Base-by-base conservation (phyloP, 169 alveolate genomes). In the Sarcocystis neurona region DNA sequence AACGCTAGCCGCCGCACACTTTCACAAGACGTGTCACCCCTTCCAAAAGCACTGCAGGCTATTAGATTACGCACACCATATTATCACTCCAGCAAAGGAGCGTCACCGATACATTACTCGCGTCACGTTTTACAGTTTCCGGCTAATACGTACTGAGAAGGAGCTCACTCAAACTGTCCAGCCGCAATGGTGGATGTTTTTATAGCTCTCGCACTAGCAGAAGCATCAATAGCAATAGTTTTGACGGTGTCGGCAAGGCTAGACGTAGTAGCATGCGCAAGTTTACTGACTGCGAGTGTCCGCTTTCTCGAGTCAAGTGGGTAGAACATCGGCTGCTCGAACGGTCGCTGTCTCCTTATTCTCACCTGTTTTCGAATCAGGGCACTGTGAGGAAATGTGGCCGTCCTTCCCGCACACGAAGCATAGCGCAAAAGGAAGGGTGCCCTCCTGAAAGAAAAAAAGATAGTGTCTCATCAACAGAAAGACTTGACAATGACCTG, bases 371-470 rank as follows among this genome's bases (percentile, higher is more conserved):
- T 4, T 63, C 0, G 89, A 84, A 47, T 92, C 37, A 6, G 86
- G 77, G 90, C 95, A 92, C 18, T 92, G 85, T 27, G 93, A 68
- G 20, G 95, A 89, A 27, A 92, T 6, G 87, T 92, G 95, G 27
- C 95, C 95, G 30, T 70, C 68, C 20, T 39, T 68, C 58, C 72
- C 66, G 58, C 95, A 92, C 47, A 89, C 56, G 58, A 92, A 92
- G 56, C 95, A 92, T 2, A 74, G 46, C 12, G 95, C 95, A 46
- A 88, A 92, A 30, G 93, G 90, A 23, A 89, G 37, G 18, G 87
- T 6, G 2, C 93, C 93, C 60, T 80, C 79, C 93, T 89, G 87
- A 2, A 1, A 12, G 43, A 4, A 72, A 23, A 18, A 74, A 27
- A 72, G 20, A 75, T n/a, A n/a, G n/a, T n/a, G n/a, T n/a, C n/a